A percentile compares a stretch with the other conserved stretches of the same genome.
Conservation (phyloP, 805 yeast genomes). For the Candida ulmi region DNA sequence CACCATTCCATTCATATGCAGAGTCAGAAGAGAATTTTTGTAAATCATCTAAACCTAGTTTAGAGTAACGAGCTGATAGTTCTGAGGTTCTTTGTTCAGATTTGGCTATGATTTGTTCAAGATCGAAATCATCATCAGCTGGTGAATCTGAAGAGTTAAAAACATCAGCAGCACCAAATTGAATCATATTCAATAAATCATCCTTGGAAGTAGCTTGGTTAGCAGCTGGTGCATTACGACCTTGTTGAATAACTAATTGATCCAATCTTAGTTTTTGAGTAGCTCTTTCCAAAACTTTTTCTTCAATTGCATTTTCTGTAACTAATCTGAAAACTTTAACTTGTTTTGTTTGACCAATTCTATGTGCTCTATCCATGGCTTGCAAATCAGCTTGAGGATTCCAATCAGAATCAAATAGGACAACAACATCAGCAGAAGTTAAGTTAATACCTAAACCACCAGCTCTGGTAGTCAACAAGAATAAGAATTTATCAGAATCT, state of each 20-base stretch:
- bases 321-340: conserved; percentile 74
- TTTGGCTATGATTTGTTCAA: conserved; percentile 52
- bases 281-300: conserved; percentile 75
- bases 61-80: conserved; percentile 56
- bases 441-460: conserved; percentile 87
- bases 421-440: conserved; percentile 75
- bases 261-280: conserved; percentile 74
- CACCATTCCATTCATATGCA: conserved; percentile 87
- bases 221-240: conserved; percentile 34
- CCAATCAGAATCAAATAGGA: conserved; percentile 79
- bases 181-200: conserved; percentile 76
- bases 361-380: conserved; percentile 87
- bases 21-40: conserved; percentile 70
- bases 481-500: conserved; percentile 65
- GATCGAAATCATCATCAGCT: conserved; percentile 46
- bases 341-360: conserved; percentile 83
- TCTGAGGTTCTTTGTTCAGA: conserved; percentile 63
- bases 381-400: conserved; percentile 87
- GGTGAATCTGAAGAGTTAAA: conserved; percentile 28
- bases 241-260: conserved; percentile 80
- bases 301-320: conserved; percentile 81
- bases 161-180: conserved; percentile 72
- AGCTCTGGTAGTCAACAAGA: conserved; percentile 76
- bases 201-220: conserved; percentile 50
- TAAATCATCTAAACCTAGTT: conserved; percentile 68